Evolutionary conservation across 352 stramenopile genomes (phyloP).

Genomic region (Phytopythium kandeliae): DNA sequence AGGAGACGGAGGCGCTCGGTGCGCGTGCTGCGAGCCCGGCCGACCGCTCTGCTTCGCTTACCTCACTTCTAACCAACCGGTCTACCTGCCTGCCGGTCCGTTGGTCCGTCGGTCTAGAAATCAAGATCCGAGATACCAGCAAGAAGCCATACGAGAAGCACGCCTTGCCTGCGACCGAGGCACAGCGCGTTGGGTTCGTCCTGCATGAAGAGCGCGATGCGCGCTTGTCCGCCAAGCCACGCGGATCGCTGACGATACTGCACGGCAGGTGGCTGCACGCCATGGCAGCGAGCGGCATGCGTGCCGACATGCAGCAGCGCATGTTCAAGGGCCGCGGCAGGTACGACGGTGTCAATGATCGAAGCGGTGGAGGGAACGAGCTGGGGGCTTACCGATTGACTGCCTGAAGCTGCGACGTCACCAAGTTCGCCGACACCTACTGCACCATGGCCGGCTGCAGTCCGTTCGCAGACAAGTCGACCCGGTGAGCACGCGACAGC

Average conservation of each 20-base stretch:
- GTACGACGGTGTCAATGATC: slow-evolving; percentile 12
- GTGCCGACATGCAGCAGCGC: slow-evolving; percentile 66
- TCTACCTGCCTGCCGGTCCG: no score
- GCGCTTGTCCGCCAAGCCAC: background rate
- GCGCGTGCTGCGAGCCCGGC: background rate
- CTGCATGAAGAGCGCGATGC: background rate
- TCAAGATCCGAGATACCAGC: slow-evolving; percentile 56
- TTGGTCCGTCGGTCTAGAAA: no score
- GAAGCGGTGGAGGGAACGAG: background rate
- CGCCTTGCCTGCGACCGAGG: slow-evolving; percentile 61
- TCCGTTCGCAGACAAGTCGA: slow-evolving; percentile 83
- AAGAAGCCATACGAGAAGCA: slow-evolving; percentile 70
- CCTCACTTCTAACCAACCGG: no score
- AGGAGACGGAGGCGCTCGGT: slow-evolving; percentile 52
- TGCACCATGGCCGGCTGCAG: slow-evolving; percentile 83
- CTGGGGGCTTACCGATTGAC: background rate
- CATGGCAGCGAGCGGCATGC: slow-evolving; percentile 57
- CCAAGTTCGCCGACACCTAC: slow-evolving; percentile 79
- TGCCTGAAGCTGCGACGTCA: slow-evolving; percentile 66
- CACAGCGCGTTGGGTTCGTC: slow-evolving; percentile 60
- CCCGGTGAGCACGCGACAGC: slow-evolving; percentile 24
- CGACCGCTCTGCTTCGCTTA: no score
- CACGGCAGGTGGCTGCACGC: slow-evolving; percentile 60
- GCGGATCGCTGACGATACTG: no score
- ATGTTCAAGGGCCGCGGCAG: slow-evolving; percentile 82